Base-by-base conservation (phyloP, 371 early-diverging fungal genomes). In the Mucor velutinosus region DNA sequence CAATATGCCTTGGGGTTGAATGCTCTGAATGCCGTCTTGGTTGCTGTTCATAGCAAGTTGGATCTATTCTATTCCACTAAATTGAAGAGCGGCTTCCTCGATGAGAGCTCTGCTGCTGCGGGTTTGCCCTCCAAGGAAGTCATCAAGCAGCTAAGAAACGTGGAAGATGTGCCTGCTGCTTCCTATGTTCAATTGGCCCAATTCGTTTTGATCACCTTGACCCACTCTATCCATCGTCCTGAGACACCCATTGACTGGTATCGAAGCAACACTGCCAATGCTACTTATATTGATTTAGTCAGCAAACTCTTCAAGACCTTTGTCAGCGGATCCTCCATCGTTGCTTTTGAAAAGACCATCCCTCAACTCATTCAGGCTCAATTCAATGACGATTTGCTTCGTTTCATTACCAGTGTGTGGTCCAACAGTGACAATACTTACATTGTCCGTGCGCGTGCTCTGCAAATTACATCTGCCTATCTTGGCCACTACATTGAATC, bases 331-430 rank as follows among this genome's bases (percentile, higher is more conserved):
- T 33, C 80, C 14, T 62, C 70, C 58, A 74, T 86, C 51, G 72
- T 62, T 4, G 76, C 79, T 12, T 86, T 81, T 69, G 91, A 91
- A 21, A 62, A 76, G 6, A 73, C 86, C 67, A 65, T 90, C 12
- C 77, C 85, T 17, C 73, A 76, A 45, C 58, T 94, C 56, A 81
- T 93, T 57, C 76, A 77, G 21, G 53, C 56, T 15, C 90, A 91
- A 47, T 69, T 91, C 25, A 74, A 77, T 17, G 74, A 74, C 30
- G 89, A 89, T 65, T 68, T 86, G 29, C 73, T 91, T 53, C 80
- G 88, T 66, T 93, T 93, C 76, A 76, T 92, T 62, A 82, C 86
- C 12, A 80, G 83, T 5, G 64, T 83, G 19, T 93, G 92, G 92
- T 75, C 83, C 6, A 76, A 86, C 29, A 63, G 69, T 53, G 67